Evolutionary conservation across 2,329 filamentous ascomycete genomes (phyloP).

Genomic region (Pestalotiopsis sp.): DNA sequence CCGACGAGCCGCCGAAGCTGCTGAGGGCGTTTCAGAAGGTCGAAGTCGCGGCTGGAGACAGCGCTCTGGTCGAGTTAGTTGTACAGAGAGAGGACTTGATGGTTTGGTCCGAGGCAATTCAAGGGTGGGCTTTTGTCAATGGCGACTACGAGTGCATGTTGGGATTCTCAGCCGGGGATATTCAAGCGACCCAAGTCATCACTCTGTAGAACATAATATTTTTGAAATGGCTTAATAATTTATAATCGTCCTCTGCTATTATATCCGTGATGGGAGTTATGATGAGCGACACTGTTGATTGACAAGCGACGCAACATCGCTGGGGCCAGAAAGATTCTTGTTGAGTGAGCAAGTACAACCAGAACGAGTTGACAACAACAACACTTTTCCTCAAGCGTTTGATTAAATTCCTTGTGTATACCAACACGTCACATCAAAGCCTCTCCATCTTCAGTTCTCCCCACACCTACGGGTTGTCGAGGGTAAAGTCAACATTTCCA

Average conservation of each 20-base stretch:
- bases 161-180: constrained; percentile 14
- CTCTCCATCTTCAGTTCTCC: neutral
- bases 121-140: constrained; percentile 6
- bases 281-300: no score
- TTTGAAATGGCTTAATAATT: neutral
- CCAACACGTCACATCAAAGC: no score
- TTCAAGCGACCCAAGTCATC: constrained; percentile 49
- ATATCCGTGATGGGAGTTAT: no score
- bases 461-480: constrained; percentile 30
- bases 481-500: constrained; percentile 47
- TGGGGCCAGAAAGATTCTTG: no score
- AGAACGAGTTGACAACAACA: no score
- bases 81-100: constrained; percentile 16
- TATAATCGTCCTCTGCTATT: neutral
- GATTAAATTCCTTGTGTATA: no score
- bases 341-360: no score
- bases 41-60: neutral
- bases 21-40: constrained; percentile 3
- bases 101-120: constrained; percentile 22
- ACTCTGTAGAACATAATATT: neutral
- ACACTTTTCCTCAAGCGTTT: no score
- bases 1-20: neutral
- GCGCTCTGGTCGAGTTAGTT: neutral
- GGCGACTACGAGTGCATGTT: constrained; percentile 13
- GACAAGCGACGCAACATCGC: no score